These are phyloP conservation scores for Verticillium longisporum DNA, from an alignment of 2,329 filamentous ascomycete genomes.

Conservation along the genomic window DNA sequence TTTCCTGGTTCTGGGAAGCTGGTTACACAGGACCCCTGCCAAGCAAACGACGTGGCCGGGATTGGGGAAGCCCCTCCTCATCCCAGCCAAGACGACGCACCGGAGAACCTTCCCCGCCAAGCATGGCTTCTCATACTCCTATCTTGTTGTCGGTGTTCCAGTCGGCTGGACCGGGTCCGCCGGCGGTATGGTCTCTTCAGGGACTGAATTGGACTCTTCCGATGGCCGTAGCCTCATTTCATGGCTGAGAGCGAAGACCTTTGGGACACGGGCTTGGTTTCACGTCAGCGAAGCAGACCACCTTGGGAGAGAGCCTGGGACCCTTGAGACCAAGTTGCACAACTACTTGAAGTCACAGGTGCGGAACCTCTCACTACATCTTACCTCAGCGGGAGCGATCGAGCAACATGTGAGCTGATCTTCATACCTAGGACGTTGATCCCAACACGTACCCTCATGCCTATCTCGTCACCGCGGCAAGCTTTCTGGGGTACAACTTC, in stretches of 20 bases:
- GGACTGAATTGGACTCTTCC: neutral
- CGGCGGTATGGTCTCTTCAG: constrained; percentile 47
- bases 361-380: constrained; percentile 11
- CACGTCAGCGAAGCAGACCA: constrained; percentile 54
- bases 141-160: constrained; percentile 62
- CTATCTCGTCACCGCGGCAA: constrained; percentile 65
- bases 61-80: constrained; percentile 41
- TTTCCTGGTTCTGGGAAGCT: neutral
- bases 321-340: constrained; percentile 53
- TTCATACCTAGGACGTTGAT: constrained; percentile 41
- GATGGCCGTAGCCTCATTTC: neutral
- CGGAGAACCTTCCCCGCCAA: constrained; percentile 58
- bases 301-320: constrained; percentile 44
- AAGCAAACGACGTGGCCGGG: constrained; percentile 13
- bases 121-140: constrained; percentile 64
- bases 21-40: neutral
- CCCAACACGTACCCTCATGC: constrained; percentile 56
- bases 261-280: constrained; percentile 40
- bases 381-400: neutral
- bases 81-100: constrained; percentile 61
- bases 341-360: constrained; percentile 52
- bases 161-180: constrained; percentile 52
- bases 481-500: constrained; percentile 63
- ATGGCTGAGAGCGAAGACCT: constrained; percentile 11
- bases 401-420: constrained; percentile 7